Conservation (phyloP, 306 rosid genomes). For the Trifolium subterraneum region DNA sequence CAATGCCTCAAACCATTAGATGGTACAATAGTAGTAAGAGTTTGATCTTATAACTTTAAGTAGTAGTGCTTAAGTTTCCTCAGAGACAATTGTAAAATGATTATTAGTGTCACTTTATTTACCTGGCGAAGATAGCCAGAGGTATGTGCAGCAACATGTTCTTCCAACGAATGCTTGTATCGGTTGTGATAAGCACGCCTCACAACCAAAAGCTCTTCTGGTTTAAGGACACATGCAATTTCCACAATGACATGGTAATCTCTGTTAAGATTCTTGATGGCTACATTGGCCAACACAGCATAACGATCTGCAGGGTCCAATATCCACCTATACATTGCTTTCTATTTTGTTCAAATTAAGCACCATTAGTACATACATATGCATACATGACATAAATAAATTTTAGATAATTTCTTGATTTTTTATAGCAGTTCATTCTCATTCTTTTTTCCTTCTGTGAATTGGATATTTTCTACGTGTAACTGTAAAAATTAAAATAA, state of each 20-base stretch:
- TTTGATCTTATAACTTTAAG: neutral
- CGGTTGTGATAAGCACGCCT: slow-evolving; percentile 74
- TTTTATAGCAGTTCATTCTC: too few species aligned
- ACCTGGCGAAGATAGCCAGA: slow-evolving; percentile 69
- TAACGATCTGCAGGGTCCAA: slow-evolving; percentile 40
- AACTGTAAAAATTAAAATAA: too few species aligned
- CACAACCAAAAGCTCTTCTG: slow-evolving; percentile 68
- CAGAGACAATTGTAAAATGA: neutral
- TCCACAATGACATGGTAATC: slow-evolving; percentile 64
- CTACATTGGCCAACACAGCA: slow-evolving; percentile 40
- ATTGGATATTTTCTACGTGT: too few species aligned
- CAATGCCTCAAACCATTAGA: neutral
- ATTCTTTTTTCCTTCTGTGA: too few species aligned
- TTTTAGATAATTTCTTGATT: too few species aligned
- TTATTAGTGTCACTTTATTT: neutral
- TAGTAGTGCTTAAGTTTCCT: too few species aligned
- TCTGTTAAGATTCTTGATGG: slow-evolving; percentile 15
- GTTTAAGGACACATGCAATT: slow-evolving; percentile 51
- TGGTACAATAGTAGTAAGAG: neutral
- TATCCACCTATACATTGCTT: slow-evolving; percentile 39
- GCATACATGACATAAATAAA: neutral
- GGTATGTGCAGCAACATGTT: slow-evolving; percentile 74
- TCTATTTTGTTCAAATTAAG: slow-evolving; percentile 17
- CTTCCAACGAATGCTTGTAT: slow-evolving; percentile 78
- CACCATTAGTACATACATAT: neutral